Base-by-base conservation (phyloP, 2,329 filamentous ascomycete genomes). In the Chaetomiaceae sp. region DNA sequence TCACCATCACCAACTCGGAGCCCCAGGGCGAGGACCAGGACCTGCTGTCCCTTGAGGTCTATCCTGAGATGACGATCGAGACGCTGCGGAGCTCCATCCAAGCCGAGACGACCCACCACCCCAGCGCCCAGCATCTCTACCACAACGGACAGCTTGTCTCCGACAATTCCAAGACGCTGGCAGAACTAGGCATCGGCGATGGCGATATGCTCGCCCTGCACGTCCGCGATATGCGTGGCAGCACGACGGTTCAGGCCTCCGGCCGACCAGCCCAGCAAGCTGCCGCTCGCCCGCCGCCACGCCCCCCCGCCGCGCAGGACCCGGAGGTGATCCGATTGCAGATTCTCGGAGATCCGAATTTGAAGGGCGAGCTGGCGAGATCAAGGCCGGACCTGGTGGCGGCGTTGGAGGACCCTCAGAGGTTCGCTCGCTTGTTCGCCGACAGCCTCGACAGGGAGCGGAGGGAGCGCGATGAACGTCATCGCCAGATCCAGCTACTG, bases 181-280 rank as follows among this genome's bases (percentile, higher is more conserved):
- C 90, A 61, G 80, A 92, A 64, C 80, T 91, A 29, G 81, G 86
- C 37, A 87, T 99, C 63, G 81, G 77, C 44, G 89, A 97, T 71
- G 90, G 90, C 51, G 94, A 96, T 66, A 91, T 99, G 88, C 75
- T 99, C 59, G 90, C 88, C 27, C 80, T 97, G 61, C 87, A 95
- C 67, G 86, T 96, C 55, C 72, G 81, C 56, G 78, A 82, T 61
- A 79, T 77, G 72, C 73, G 73, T 48, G 76, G 75, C 58, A 76
- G 66, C 64, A 73, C 73, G 2, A 45, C 56, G 10, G 32, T 48
- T 27, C 27, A 32, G 69, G 71, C 43, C 66, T 74, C 21, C 57
- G 62, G 34, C 60, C 62, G 40, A 68, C 33, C 48, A 13, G 27
- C 40, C 16, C 33, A 67, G 41, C 69, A 67, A 68, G 57, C 62